These are phyloP conservation scores for Vaucheria bursata DNA, from an alignment of 352 stramenopile genomes.

Conservation along the genomic window DNA sequence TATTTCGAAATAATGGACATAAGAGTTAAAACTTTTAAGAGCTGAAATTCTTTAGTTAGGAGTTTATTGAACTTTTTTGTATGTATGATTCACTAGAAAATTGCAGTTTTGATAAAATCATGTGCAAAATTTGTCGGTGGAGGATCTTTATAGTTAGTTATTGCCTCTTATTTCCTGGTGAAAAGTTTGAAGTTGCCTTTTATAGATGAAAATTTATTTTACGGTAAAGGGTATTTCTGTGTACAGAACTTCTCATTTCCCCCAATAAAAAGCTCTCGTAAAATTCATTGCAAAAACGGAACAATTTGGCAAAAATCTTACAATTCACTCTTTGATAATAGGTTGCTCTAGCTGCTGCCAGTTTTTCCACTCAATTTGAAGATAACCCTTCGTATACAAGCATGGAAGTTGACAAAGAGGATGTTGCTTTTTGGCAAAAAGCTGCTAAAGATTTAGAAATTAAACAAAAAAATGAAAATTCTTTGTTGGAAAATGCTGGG, in stretches of 20 bases:
- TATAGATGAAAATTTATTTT: no score
- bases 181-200: no score
- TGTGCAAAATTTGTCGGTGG: background rate
- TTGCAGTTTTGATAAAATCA: background rate
- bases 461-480: no score
- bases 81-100: background rate
- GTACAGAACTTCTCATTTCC: no score
- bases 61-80: background rate
- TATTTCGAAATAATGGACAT: background rate
- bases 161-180: no score
- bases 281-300: no score
- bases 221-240: no score
- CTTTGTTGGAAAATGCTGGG: no score
- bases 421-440: background rate
- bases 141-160: background rate
- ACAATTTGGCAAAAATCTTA: no score
- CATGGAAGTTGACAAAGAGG: background rate
- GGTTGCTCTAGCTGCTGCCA: background rate
- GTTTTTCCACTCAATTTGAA: background rate
- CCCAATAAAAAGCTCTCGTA: no score
- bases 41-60: no score
- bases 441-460: background rate
- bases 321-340: no score
- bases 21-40: background rate
- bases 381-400: background rate